phyloP scores from a whole-genome alignment of 2,329 filamentous ascomycete genomes.

The Scedosporium aurantiacum region DNA sequence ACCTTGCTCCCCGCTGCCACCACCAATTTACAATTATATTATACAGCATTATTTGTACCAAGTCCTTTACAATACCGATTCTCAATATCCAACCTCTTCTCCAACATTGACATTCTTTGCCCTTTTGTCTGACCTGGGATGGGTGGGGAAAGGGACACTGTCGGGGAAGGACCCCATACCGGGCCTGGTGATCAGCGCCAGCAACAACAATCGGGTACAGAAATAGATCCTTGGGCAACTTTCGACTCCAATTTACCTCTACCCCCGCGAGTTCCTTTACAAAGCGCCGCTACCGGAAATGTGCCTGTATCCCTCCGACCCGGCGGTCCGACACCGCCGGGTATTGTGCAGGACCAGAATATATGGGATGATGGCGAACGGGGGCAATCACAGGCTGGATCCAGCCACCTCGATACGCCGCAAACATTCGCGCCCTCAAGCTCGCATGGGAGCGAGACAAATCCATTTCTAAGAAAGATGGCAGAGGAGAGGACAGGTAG shows the following conservation, averaged over 20 bases:
- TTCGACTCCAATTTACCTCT: neutral
- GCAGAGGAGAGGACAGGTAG: slow-evolving; percentile 9
- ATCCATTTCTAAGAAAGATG: slow-evolving; percentile 43
- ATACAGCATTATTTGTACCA: neutral
- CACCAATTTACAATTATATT: neutral
- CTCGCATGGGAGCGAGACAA: slow-evolving; percentile 29
- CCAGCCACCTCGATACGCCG: neutral
- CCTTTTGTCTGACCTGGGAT: neutral
- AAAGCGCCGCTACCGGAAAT: slow-evolving; percentile 5
- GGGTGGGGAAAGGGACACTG: neutral
- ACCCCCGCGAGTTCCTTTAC: neutral
- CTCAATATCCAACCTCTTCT: neutral
- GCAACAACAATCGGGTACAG: neutral
- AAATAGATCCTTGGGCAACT: neutral
- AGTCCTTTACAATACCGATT: neutral
- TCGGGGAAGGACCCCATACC: neutral
- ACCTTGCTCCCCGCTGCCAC: neutral
- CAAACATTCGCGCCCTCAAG: slow-evolving; percentile 5
- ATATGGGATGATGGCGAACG: neutral
- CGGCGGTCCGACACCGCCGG: slow-evolving; percentile 10
- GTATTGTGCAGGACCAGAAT: neutral
- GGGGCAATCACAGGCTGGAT: neutral
- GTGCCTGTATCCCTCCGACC: slow-evolving; percentile 23
- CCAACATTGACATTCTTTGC: neutral
- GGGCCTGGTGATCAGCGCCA: neutral